Conservation (phyloP, 2,329 filamentous ascomycete species). For the Scedosporium boydii region DNA sequence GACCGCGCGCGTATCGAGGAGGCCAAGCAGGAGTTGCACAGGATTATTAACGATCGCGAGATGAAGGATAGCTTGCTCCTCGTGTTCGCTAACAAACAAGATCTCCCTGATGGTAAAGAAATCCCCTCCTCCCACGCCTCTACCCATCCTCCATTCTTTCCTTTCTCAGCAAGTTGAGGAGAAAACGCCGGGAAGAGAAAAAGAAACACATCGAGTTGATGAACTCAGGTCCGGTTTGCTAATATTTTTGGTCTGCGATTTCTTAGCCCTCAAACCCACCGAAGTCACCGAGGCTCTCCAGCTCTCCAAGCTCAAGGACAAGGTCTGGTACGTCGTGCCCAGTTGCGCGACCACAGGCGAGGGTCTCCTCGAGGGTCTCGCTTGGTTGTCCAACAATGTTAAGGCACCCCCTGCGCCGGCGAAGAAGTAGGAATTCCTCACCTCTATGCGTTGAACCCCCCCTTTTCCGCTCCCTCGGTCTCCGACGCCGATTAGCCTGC, state of each 20-base stretch:
- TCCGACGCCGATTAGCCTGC: not conserved
- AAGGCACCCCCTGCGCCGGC: constrained; percentile 50
- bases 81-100: constrained; percentile 99
- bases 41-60: constrained; percentile 96
- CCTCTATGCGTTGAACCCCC: not conserved
- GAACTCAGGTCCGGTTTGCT: not conserved
- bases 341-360: constrained; percentile 76
- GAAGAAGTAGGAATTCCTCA: constrained; percentile 36
- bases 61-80: constrained; percentile 91
- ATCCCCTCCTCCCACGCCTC: not conserved
- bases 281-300: constrained; percentile 72
- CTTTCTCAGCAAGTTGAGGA: not conserved
- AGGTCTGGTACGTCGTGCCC: constrained; percentile 77
- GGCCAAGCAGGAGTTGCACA: constrained; percentile 85
- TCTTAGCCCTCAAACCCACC: constrained; percentile 65
- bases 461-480: not conserved
- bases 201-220: too few relatives aligned
- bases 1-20: constrained; percentile 88
- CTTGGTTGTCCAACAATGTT: constrained; percentile 78
- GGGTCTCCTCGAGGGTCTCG: constrained; percentile 71
- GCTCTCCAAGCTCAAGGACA: constrained; percentile 69
- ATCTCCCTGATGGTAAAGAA: constrained; percentile 64
- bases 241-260: not conserved
- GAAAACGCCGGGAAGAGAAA: not conserved
- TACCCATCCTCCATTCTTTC: not conserved